Evolutionary conservation across 192 early-diverging fungal genomes (phyloP), one percentile per base, ranked within the genome.

Genomic region (Rhizophagus sp.): DNA sequence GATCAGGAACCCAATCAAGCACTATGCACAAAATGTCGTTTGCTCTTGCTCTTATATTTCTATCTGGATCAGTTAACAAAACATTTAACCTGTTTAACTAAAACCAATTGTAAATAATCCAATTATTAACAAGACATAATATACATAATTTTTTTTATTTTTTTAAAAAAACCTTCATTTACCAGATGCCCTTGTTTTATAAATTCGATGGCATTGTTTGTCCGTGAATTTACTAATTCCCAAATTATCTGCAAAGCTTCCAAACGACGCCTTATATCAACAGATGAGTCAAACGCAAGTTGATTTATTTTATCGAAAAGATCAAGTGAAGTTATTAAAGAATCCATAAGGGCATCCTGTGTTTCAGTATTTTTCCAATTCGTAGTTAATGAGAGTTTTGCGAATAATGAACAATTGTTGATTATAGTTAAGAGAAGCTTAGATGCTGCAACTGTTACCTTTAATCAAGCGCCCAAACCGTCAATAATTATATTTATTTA

Each of bases 161-260:
- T 3, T 30, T 33, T 5, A 66, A 25, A 13, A 65, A 47, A 10
- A 22, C 36, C 10, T 19, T 5, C 24, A 30, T 22, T 67, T 84
- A 89, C 88, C 77, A 89, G 68, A 52, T 82, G 71, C 25, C 79
- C 84, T 65, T 82, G 64, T 65, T 79, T 76, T 2, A 89, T 66
- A 69, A 85, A 89, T 30, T 83, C 81, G 6, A 84, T 24, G 8
- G 82, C 72, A n/a, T 75, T 71, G 62, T 76, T 61, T 24, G 80
- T 79, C 39, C 71, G 80, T 8, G 85, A 52, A 73, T 83, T 80
- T 8, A 81, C 82, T 61, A 88, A 69, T 39, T 75, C 79, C 84
- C 84, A 88, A n/a, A 84, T 80, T 62, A 89, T 82, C 69, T 89
- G 87, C 17, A 88, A 79, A 27, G 84, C 82, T 44, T 87, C 81